These are phyloP conservation scores for Trichoderma sp. DNA, from an alignment of 2,329 filamentous ascomycete species.

Conservation along the genomic window DNA sequence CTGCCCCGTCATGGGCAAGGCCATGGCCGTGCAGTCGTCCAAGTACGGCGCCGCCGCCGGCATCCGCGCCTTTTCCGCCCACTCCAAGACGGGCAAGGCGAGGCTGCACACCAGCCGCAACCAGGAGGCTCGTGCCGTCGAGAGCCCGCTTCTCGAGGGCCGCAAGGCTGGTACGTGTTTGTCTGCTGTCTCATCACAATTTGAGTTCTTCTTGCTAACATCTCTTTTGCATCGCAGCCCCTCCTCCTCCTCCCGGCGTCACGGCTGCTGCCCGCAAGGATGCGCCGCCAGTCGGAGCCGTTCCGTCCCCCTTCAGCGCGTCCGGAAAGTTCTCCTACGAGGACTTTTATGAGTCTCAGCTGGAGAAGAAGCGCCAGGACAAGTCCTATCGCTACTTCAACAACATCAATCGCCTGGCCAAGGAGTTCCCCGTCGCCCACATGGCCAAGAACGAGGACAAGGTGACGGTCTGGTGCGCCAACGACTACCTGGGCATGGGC, in stretches of 20 bases:
- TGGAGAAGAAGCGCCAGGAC: conserved; percentile 99
- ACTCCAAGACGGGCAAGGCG: conserved; percentile 60
- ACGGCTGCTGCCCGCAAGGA: conserved; percentile 24
- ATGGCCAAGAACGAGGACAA: conserved; percentile 80
- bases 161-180: conserved; percentile 54
- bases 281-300: conserved; percentile 28
- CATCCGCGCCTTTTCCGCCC: conserved; percentile 55
- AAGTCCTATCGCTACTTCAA: conserved; percentile 99
- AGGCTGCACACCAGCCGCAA: conserved; percentile 78
- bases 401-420: conserved; percentile 98
- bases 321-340: conserved; percentile 83
- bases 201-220: background rate
- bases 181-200: background rate
- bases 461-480: conserved; percentile 98
- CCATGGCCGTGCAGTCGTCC: conserved; percentile 80
- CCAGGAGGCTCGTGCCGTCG: conserved; percentile 77
- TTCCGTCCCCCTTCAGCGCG: conserved; percentile 32
- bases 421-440: conserved; percentile 94
- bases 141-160: conserved; percentile 54
- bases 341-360: conserved; percentile 79
- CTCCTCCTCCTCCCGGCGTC: conserved; percentile 34
- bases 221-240: conserved; percentile 12
- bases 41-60: conserved; percentile 54
- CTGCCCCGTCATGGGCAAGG: conserved; percentile 99
- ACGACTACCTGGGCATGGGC: conserved; percentile 98